A percentile compares a stretch with the other conserved stretches of the same genome.
phyloP scores from a whole-genome alignment of 2,329 filamentous ascomycete genomes.

The Hypoxylon rubiginosum region DNA sequence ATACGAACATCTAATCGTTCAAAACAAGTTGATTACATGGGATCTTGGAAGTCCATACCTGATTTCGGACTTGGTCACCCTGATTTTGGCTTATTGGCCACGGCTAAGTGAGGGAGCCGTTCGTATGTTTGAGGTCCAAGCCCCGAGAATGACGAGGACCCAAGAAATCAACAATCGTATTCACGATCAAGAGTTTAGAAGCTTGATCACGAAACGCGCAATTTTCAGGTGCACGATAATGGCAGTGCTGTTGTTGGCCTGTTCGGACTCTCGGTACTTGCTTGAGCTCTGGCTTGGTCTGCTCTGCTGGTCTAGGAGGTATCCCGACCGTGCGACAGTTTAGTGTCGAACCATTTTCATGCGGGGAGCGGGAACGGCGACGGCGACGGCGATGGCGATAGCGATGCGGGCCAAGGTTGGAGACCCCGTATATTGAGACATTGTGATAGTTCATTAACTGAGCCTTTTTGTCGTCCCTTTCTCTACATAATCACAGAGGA shows the following conservation, averaged over 20 bases:
- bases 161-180: constrained; percentile 4
- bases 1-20: not conserved
- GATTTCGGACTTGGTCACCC: not conserved
- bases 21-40: not conserved
- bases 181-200: constrained; percentile 1
- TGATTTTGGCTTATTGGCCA: constrained; percentile 7
- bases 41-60: constrained; percentile 5
- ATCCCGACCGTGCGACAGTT: not conserved
- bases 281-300: not conserved
- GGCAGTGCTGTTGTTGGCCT: constrained; percentile 29
- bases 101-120: constrained; percentile 5
- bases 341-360: not conserved
- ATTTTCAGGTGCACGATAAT: constrained; percentile 19
- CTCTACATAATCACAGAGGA: not conserved
- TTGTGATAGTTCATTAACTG: constrained; percentile 20
- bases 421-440: constrained; percentile 8
- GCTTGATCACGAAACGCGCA: constrained; percentile 25
- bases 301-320: not conserved
- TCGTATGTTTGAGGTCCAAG: constrained; percentile 31
- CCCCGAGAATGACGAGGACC: constrained; percentile 32
- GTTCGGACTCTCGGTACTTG: not conserved
- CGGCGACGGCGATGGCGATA: constrained; percentile 12
- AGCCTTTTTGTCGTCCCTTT: constrained; percentile 22
- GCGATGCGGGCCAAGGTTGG: not conserved
- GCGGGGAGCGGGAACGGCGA: constrained; percentile 34